Conservation (phyloP, 2,329 filamentous ascomycete species). For the Fusarium veterinarium region DNA sequence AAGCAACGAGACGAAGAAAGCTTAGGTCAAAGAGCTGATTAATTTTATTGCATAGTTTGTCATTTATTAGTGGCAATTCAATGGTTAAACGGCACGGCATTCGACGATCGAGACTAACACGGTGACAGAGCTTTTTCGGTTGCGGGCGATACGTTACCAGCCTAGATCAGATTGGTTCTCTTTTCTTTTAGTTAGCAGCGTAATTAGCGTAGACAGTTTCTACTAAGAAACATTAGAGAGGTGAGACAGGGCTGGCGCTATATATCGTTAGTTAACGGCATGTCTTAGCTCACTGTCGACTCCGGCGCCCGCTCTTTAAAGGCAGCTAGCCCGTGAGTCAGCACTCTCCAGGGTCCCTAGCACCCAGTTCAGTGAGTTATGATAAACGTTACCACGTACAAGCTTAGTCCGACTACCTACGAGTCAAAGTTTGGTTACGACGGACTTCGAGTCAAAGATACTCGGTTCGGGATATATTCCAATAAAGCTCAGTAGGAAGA, state of each 20-base stretch:
- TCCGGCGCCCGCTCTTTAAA: not conserved
- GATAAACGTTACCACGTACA: not conserved
- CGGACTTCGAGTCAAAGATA: not conserved
- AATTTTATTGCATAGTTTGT: conserved; percentile 11
- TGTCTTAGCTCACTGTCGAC: not conserved
- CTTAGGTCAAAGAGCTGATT: conserved; percentile 23
- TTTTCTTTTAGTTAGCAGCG: not conserved
- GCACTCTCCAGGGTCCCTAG: not conserved
- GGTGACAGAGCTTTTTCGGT: conserved; percentile 8
- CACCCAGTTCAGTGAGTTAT: not conserved
- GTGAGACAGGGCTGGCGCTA: conserved; percentile 18
- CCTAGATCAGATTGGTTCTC: conserved; percentile 10
- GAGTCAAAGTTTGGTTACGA: not conserved
- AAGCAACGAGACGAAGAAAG: not conserved
- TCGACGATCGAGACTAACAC: not conserved
- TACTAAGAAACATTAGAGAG: not conserved
- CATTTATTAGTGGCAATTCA: conserved; percentile 21
- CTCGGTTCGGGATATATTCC: conserved; percentile 7
- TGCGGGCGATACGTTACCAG: conserved; percentile 6
- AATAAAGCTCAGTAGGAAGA: not conserved
- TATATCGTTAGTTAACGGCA: not conserved
- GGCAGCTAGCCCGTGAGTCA: not conserved
- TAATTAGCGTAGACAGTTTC: not conserved
- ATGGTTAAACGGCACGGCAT: conserved; percentile 13
- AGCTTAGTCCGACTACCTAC: not conserved